Evolutionary conservation across 257 asterid genomes (phyloP), one percentile per base, ranked within the genome.

Genomic region (Fraxinus pennsylvanica): DNA sequence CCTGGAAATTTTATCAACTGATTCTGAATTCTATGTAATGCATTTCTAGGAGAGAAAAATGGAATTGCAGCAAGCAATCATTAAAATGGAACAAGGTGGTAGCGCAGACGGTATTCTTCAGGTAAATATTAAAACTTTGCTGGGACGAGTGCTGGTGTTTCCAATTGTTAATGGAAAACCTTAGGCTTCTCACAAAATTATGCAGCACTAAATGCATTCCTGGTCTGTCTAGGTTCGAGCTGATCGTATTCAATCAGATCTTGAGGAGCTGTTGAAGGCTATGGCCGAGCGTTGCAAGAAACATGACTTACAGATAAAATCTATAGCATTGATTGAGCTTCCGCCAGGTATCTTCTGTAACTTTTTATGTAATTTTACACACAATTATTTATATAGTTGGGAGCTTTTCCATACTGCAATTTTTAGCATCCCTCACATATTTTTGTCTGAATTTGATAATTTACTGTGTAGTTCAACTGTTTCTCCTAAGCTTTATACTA

Each of bases 61-160:
- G 79, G 99, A 96, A 83, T 87, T 96, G 82, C 95, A 96, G 25
- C 98, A 93, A 74, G 99, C 99, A 77, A 87, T 96, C 75, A 81
- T 68, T 74, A 93, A 89, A 91, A 91, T 96, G 92, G 99, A 96
- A 84, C 99, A 96, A 87, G 99, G 99, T 81, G 99, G 99, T 81
- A 96, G 99, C 84, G 94, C 94, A 72, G 99, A 96, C 85, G 99
- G 99, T 81, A 91, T 96, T 86, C 99, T 96, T 86, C 98, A 96
- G 98, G 99, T 96, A 74, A 85, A 73, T 41, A 66, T 70, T 70
- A 71, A 77, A 29, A 61, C 57, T 69, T 63, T 72, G 68, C 50
- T 67, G n/a, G 65, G 77, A 77, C 69, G 39, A 30, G 63, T 74
- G 43, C 32, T 66, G 73, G 67, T 68, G 74, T 76, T 43, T 72